These are phyloP conservation scores for Fraxinus baroniana DNA, from an alignment of 305 asterid genomes.

Conservation along the genomic window DNA sequence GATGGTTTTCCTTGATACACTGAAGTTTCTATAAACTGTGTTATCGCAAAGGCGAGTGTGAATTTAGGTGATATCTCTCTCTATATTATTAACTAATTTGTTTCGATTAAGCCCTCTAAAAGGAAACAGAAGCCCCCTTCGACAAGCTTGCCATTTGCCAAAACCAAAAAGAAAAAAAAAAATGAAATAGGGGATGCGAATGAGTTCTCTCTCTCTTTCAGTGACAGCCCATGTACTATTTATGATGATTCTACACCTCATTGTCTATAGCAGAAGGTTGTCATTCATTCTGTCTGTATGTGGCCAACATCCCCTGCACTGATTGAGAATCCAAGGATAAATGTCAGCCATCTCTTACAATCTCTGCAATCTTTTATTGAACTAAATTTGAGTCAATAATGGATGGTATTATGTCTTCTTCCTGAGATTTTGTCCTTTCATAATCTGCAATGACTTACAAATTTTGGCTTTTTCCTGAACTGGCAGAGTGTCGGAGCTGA, in stretches of 20 bases:
- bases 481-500: slow-evolving; percentile 73
- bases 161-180: not conserved
- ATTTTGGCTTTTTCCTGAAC: slow-evolving; percentile 9
- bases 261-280: slow-evolving; percentile 18
- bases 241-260: slow-evolving; percentile 19
- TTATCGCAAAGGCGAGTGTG: not conserved
- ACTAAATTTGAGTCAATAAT: not conserved
- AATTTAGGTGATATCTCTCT: not conserved
- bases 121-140: not conserved
- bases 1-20: not conserved
- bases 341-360: not conserved
- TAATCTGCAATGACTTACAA: slow-evolving; percentile 8
- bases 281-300: slow-evolving; percentile 17
- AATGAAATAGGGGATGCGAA: not conserved
- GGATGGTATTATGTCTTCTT: slow-evolving; percentile 5
- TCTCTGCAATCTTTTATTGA: not conserved
- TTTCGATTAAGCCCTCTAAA: not conserved
- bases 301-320: slow-evolving; percentile 12
- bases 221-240: slow-evolving; percentile 19
- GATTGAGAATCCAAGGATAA: not conserved
- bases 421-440: slow-evolving; percentile 1
- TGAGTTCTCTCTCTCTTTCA: not conserved
- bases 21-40: not conserved
- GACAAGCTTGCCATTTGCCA: not conserved
- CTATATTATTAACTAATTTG: not conserved